phyloP scores from a whole-genome alignment of 2,329 filamentous ascomycete species.

The Stagonosporopsis cucurbitacearum region DNA sequence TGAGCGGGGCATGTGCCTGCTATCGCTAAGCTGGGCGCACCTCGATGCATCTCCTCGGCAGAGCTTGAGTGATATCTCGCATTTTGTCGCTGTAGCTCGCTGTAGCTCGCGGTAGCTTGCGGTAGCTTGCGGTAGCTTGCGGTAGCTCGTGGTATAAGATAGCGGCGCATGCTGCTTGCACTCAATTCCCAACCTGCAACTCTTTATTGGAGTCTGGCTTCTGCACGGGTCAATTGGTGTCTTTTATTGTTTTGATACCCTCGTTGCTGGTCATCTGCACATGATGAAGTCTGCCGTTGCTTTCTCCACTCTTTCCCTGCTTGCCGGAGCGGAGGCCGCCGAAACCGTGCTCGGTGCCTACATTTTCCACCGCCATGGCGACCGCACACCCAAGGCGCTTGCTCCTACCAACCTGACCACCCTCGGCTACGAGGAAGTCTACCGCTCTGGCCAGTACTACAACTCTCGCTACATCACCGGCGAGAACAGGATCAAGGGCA shows the following conservation, averaged over 20 bases:
- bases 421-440: slow-evolving; percentile 79
- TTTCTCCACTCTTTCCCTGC: slow-evolving; percentile 34
- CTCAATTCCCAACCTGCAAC: slow-evolving; percentile 1
- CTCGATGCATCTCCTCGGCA: slow-evolving; percentile 25
- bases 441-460: slow-evolving; percentile 75
- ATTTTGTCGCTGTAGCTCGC: background rate
- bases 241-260: slow-evolving; percentile 1
- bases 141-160: slow-evolving; percentile 27
- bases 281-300: slow-evolving; percentile 39
- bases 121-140: slow-evolving; percentile 4
- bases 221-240: slow-evolving; percentile 16
- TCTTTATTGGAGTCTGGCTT: slow-evolving; percentile 9
- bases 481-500: slow-evolving; percentile 67
- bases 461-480: slow-evolving; percentile 74
- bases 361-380: slow-evolving; percentile 89
- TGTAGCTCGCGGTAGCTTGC: slow-evolving; percentile 21
- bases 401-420: slow-evolving; percentile 76
- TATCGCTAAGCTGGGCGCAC: slow-evolving; percentile 22
- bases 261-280: slow-evolving; percentile 15
- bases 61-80: slow-evolving; percentile 6
- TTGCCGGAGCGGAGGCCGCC: slow-evolving; percentile 39
- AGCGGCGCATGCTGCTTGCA: slow-evolving; percentile 3
- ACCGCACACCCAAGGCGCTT: slow-evolving; percentile 80
- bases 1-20: slow-evolving; percentile 4
- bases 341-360: slow-evolving; percentile 83